Base-by-base conservation (phyloP, 129 eudicot genomes). In the Calendula officinalis region DNA sequence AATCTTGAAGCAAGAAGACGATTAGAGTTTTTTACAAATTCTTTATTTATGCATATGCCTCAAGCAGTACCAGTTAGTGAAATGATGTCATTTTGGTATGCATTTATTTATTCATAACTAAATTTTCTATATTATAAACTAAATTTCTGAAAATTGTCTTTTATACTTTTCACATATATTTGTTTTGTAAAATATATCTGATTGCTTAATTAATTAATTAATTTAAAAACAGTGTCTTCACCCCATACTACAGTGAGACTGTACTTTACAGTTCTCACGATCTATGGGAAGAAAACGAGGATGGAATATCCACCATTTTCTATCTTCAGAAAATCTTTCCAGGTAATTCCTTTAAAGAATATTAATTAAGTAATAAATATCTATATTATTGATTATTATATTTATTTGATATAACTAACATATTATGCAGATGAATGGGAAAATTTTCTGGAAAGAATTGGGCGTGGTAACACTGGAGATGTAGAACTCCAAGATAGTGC, bases 1-100 rank as follows among this genome's bases (percentile, higher is more conserved):
- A 94, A 94, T 76, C 95, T 94, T 67, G 99, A 94, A 83, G 99
- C 99, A 57, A 83, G 99, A 71, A 85, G 99, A 79, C 83, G 99
- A 71, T 66, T 94, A 71, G 87, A 88, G 71, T 94, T 94, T 38
- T 94, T 94, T 35, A 75, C 95, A 33, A 94, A 94, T 77, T 94
- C 99, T 14, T 82, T 94, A 44, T 94, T 94, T 59, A 94, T 94
- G 99, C 92, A 83, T 73, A 89, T 94, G 95, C 99, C 99, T 79
- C 70, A 67, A 17, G 96, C 99, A n/a, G 83, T 77, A 66, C 97
- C 97, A 34, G 92, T 94, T 65, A 67, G 80, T 68, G 95, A 94
- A 72, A 94, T 88, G 97, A 80, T 94, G 81, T 88, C 99, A 16
- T 94, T 94, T 69, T 81, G 99, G 99, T 91, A 78, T 9, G 39